Evolutionary conservation across 306 rosid genomes (phyloP), one percentile per base, ranked within the genome.

Genomic region (Macrotyloma uniflorum): DNA sequence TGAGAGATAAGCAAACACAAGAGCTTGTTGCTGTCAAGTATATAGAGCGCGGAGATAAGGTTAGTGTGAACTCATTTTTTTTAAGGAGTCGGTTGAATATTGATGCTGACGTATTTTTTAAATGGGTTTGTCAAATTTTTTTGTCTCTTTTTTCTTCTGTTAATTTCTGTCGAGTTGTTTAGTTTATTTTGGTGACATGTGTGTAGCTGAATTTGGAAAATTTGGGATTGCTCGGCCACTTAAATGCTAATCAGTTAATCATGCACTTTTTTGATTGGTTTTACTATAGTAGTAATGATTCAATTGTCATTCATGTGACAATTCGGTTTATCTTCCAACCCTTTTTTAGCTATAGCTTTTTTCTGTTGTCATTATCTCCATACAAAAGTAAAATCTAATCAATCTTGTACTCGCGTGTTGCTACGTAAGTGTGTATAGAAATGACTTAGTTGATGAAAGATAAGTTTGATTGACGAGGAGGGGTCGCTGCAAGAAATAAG

Each of bases 1-100:
- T 94, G 98, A 88, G 85, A 19, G 98, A 94, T 57, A 92, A 86
- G 82, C 97, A 83, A 63, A 89, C 97, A 57, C 86, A 79, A 77
- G 97, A 92, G 66, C 97, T 92, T 45, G 93, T 94, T 15, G 98
- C 98, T 62, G 97, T 94, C 46, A 92, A 94, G 82, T 94, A 94
- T 64, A 90, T 92, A 79, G 93, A 92, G 80, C 91, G 98, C 45
- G 98, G 98, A 5, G 91, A 88, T 61, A 94, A 90, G 97, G 98
- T 91, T 70, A 32, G 84, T 36, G 24, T 3, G 1, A 51, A 12
- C 47, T 42, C 13, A 4, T 30, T 38, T 2, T 38, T 10, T 38
- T 9, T 38, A 8, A 9, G 43, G 13, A 9, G 18, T 57, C 64
- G 33, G 35, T 12, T 55, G 63, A 22, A 5, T 24, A 1, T 24